These are phyloP conservation scores for Cladorrhinum sp. DNA, from an alignment of 2,329 filamentous ascomycete species.

Conservation along the genomic window DNA sequence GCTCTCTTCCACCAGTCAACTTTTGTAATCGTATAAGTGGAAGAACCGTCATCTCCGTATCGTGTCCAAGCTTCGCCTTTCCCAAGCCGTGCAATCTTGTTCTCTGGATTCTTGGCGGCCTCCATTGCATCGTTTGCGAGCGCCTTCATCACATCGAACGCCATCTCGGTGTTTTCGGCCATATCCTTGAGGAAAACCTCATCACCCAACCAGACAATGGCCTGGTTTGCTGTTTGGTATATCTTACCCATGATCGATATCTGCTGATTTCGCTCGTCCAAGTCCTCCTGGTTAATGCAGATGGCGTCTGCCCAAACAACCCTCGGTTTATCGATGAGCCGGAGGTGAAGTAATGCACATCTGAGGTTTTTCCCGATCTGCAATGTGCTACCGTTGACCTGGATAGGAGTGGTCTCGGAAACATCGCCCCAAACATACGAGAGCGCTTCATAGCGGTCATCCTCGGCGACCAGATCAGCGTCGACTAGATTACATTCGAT, in stretches of 20 bases:
- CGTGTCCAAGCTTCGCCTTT: slow-evolving; percentile 2
- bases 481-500: slow-evolving; percentile 7
- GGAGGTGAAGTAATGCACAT: slow-evolving; percentile 5
- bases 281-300: slow-evolving; percentile 16
- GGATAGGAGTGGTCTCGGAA: neutral
- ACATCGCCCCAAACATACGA: slow-evolving; percentile 14
- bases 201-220: slow-evolving; percentile 15
- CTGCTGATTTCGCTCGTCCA: slow-evolving; percentile 12
- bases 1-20: slow-evolving; percentile 7
- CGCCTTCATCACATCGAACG: slow-evolving; percentile 1
- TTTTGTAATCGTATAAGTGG: neutral
- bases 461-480: neutral
- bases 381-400: slow-evolving; percentile 6
- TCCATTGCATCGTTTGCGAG: slow-evolving; percentile 6
- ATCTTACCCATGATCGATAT: slow-evolving; percentile 16
- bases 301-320: slow-evolving; percentile 15
- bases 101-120: neutral
- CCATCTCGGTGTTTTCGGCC: slow-evolving; percentile 2
- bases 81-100: neutral
- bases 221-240: slow-evolving; percentile 13
- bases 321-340: neutral
- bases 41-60: neutral
- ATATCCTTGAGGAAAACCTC: neutral
- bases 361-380: slow-evolving; percentile 8
- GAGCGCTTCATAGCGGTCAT: slow-evolving; percentile 8